These are phyloP conservation scores for Xylariaceae sp. DNA, from an alignment of 2,329 filamentous ascomycete genomes.

Conservation along the genomic window DNA sequence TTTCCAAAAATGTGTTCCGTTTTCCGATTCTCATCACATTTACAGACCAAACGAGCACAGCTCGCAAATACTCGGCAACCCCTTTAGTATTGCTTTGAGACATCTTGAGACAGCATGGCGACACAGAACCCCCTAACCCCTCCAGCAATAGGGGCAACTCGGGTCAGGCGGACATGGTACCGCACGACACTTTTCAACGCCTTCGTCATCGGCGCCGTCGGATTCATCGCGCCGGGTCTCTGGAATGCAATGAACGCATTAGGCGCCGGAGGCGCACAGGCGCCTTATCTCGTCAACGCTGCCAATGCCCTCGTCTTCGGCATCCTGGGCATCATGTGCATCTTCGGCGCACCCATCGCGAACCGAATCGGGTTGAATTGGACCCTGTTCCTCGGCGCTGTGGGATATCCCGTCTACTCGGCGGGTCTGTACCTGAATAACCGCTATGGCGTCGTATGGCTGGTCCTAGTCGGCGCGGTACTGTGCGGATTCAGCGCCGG, in stretches of 20 bases:
- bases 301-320: conserved; percentile 36
- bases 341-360: conserved; percentile 32
- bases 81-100: neutral
- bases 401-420: conserved; percentile 35
- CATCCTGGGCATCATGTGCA: conserved; percentile 34
- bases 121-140: conserved; percentile 3
- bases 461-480: conserved; percentile 62
- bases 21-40: neutral
- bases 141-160: neutral
- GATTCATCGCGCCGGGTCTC: conserved; percentile 45
- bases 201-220: conserved; percentile 47
- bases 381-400: conserved; percentile 33
- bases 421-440: conserved; percentile 38
- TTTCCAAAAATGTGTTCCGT: neutral
- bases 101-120: conserved; percentile 17
- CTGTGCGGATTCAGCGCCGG: conserved; percentile 66
- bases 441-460: conserved; percentile 53
- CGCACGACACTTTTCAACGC: conserved; percentile 49
- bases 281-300: conserved; percentile 42
- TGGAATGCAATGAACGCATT: conserved; percentile 53
- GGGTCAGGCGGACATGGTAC: conserved; percentile 38
- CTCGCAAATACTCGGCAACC: neutral
- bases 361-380: conserved; percentile 33
- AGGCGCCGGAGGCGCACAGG: conserved; percentile 48
- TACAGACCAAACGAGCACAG: neutral